phyloP scores from a whole-genome alignment of 1,284 basidiomycete genomes.

The Irpex sp. region DNA sequence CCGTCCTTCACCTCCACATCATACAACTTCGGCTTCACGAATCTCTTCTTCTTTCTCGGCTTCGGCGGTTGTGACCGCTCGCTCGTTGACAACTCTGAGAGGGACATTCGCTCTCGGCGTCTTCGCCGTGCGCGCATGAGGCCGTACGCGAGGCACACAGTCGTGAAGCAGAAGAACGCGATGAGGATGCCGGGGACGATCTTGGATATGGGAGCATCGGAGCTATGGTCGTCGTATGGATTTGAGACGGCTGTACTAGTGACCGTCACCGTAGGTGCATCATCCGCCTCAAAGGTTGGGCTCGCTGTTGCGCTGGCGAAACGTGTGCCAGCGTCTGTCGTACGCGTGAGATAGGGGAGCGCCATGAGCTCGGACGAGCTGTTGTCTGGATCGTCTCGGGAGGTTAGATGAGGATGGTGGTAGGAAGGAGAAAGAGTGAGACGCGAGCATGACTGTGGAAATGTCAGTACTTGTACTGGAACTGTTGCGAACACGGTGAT shows the following conservation, averaged over 20 bases:
- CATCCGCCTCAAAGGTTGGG: not conserved
- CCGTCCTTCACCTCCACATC: conserved; percentile 8
- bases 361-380: not conserved
- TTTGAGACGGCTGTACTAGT: not conserved
- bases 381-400: not conserved
- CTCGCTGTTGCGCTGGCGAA: not conserved
- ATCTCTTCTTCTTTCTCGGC: conserved; percentile 6
- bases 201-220: conserved; percentile 5
- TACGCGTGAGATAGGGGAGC: not conserved
- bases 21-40: conserved; percentile 6
- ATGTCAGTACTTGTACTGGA: not conserved
- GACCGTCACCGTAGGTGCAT: not conserved
- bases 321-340: not conserved
- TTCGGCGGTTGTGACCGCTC: not conserved
- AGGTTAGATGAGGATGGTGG: not conserved
- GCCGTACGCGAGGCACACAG: conserved; percentile 10
- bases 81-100: not conserved
- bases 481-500: not conserved
- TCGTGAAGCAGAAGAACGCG: conserved; percentile 12
- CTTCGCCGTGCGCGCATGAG: conserved; percentile 6
- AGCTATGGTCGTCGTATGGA: not conserved
- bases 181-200: conserved; percentile 13
- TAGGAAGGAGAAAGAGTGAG: not conserved
- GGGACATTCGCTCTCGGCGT: conserved; percentile 4
- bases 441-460: not conserved